Base-by-base conservation (phyloP, 371 early-diverging fungal species). In the Mortierella sp. region DNA sequence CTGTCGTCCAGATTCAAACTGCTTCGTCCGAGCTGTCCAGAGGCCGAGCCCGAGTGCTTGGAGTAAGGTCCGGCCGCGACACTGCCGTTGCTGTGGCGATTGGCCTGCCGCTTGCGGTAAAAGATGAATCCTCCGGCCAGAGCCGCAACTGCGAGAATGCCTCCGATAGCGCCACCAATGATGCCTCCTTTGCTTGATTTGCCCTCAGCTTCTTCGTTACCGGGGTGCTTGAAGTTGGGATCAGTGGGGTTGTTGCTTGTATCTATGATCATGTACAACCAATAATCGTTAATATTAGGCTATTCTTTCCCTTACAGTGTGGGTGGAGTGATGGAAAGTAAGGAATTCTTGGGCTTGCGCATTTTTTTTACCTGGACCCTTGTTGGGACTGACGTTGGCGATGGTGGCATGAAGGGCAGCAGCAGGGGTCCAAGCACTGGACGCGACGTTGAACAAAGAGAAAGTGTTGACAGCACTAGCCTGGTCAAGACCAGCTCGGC, bases 311-410 rank as follows among this genome's bases (percentile, higher is more conserved):
- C n/a, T n/a, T n/a, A n/a, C n/a, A n/a, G n/a, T n/a, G n/a, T n/a
- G n/a, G n/a, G n/a, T n/a, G n/a, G n/a, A n/a, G n/a, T n/a, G n/a
- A n/a, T n/a, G n/a, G n/a, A n/a, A n/a, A n/a, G n/a, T n/a, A n/a
- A n/a, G n/a, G n/a, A n/a, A n/a, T n/a, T n/a, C n/a, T n/a, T n/a
- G n/a, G n/a, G n/a, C n/a, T n/a, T n/a, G n/a, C n/a, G n/a, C n/a
- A n/a, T n/a, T n/a, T n/a, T n/a, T n/a, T n/a, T 58, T 76, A 81
- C 81, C 71, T 31, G 81, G 47, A 6, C 43, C 48, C 64, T 76
- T 67, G 65, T 52, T 64, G 41, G 81, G 81, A 31, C 68, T 71
- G 22, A 55, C 55, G 2, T 45, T 71, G 37, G 67, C 58, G 52
- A 65, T 34, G 43, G 65, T 37, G 8, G 58, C 16, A 4, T 67